A percentile compares a stretch with the other conserved stretches of the same genome.
Evolutionary conservation across 2,329 filamentous ascomycete species (phyloP).

Genomic region (Graphilbum sp.): DNA sequence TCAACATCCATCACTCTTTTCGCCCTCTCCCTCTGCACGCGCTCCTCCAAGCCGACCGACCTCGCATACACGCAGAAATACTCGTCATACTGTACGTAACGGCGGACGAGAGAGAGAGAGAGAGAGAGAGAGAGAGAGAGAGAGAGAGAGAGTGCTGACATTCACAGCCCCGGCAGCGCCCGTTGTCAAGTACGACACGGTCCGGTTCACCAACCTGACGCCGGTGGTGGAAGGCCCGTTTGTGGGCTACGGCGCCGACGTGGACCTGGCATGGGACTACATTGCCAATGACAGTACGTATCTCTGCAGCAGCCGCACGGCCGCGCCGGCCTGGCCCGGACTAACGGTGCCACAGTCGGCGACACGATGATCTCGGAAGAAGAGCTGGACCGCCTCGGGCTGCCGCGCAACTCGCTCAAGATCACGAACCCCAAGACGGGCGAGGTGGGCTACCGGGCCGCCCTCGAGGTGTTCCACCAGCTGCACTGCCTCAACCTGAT

Average conservation of each 20-base stretch:
- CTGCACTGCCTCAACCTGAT: constrained; percentile 33
- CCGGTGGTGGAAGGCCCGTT: constrained; percentile 31
- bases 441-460: constrained; percentile 40
- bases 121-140: too few relatives aligned
- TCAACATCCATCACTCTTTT: constrained; percentile 24
- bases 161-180: constrained; percentile 27
- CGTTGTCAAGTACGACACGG: constrained; percentile 30
- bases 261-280: constrained; percentile 40
- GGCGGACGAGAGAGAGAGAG: background rate
- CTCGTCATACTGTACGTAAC: constrained; percentile 22
- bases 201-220: constrained; percentile 29
- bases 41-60: constrained; percentile 18
- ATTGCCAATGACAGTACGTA: constrained; percentile 28
- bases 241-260: constrained; percentile 37
- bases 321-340: too few relatives aligned
- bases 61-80: constrained; percentile 20
- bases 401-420: constrained; percentile 36
- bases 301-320: too few relatives aligned
- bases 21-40: constrained; percentile 21
- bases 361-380: constrained; percentile 41
- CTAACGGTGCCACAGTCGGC: constrained; percentile 24
- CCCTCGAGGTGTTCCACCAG: constrained; percentile 41
- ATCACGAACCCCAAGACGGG: constrained; percentile 39
- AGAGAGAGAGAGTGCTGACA: too few relatives aligned
- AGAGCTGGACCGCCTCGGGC: constrained; percentile 34